phyloP scores from a whole-genome alignment of 163 green algal species.

The Trebouxiophyceae sp. region DNA sequence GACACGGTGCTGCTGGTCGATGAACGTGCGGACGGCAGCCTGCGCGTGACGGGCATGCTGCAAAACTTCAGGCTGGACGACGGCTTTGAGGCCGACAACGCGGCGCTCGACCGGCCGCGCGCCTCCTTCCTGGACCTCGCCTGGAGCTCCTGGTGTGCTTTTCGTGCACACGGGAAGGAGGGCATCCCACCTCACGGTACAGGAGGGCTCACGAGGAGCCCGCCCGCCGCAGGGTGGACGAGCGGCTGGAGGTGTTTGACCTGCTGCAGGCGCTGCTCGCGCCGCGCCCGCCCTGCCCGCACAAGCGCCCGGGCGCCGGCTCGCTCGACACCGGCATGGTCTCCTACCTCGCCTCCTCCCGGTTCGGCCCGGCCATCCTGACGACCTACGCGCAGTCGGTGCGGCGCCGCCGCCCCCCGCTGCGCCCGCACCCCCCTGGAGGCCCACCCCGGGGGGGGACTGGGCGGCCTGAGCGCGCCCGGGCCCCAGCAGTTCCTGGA shows the following conservation, averaged over 20 bases:
- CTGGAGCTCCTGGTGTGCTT: background rate
- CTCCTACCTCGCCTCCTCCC: slow-evolving; percentile 10
- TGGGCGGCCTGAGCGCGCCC: too few relatives aligned
- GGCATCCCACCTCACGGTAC: too few relatives aligned
- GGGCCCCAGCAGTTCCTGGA: background rate
- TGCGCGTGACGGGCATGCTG: background rate
- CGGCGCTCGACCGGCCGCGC: background rate
- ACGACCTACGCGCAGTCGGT: background rate
- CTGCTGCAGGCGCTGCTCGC: background rate
- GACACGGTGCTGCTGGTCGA: background rate
- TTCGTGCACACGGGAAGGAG: too few relatives aligned
- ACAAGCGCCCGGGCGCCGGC: background rate
- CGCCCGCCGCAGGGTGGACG: slow-evolving; percentile 8
- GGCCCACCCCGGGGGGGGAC: too few relatives aligned
- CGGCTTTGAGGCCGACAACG: background rate
- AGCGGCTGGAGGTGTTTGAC: slow-evolving; percentile 3
- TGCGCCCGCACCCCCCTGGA: too few relatives aligned
- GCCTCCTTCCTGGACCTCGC: background rate
- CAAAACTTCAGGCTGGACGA: background rate
- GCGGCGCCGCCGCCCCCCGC: too few relatives aligned
- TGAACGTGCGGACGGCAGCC: background rate
- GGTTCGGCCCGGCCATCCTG: slow-evolving; percentile 7
- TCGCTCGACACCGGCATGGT: background rate
- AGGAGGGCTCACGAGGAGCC: too few relatives aligned
- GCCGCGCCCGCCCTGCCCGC: background rate